These are phyloP conservation scores for Phytophthora colocasiae DNA, from an alignment of 352 stramenopile genomes.

Conservation along the genomic window DNA sequence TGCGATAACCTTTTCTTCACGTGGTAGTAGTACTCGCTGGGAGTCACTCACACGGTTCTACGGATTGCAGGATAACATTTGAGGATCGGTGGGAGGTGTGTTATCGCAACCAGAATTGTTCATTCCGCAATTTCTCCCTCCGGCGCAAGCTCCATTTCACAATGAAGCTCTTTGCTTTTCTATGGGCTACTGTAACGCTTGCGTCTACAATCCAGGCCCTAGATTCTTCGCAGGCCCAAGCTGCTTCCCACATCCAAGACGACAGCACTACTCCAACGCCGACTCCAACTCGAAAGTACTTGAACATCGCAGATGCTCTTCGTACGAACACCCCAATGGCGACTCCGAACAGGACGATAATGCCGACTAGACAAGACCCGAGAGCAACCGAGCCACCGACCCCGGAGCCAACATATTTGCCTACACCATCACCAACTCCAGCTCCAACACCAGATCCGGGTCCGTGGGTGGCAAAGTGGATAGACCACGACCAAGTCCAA, in stretches of 20 bases:
- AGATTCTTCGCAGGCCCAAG: neutral
- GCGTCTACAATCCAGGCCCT: neutral
- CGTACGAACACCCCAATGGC: slow-evolving; percentile 1
- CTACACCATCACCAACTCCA: neutral
- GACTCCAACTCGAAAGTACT: slow-evolving; percentile 1
- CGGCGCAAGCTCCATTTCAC: neutral
- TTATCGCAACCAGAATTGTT: neutral
- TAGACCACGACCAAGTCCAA: neutral
- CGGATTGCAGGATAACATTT: neutral
- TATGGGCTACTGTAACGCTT: neutral
- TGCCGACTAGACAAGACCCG: neutral
- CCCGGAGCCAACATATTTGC: neutral
- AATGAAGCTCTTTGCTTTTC: neutral
- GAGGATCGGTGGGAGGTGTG: neutral
- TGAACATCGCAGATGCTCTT: slow-evolving; percentile 5
- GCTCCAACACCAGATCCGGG: neutral
- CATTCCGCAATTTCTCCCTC: neutral
- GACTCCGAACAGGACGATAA: slow-evolving; percentile 1
- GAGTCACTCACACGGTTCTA: neutral
- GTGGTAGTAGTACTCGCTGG: too few species aligned
- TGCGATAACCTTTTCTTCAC: neutral
- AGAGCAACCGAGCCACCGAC: slow-evolving; percentile 11
- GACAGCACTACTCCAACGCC: neutral
- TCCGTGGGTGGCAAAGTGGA: neutral
- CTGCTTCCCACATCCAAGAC: neutral